These are phyloP conservation scores for Sodiomyces alkalinus DNA, from an alignment of 2,329 filamentous ascomycete genomes.

Conservation along the genomic window DNA sequence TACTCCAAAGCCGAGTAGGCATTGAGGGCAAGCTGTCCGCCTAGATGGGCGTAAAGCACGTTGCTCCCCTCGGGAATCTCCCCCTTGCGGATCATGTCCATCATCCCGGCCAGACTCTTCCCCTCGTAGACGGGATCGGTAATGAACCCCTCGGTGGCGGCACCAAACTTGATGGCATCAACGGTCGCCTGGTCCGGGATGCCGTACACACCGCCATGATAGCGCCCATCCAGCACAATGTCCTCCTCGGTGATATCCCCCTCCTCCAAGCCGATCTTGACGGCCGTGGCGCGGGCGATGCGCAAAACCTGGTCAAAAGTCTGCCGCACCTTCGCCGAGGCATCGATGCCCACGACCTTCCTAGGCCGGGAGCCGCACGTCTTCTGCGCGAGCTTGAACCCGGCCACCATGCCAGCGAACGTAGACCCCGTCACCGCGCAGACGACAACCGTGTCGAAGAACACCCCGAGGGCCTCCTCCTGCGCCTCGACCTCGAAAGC, in stretches of 20 bases:
- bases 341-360: constrained; percentile 21
- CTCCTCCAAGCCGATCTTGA: constrained; percentile 43
- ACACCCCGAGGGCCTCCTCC: constrained; percentile 43
- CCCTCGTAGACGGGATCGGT: constrained; percentile 66
- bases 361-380: constrained; percentile 22
- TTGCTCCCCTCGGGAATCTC: constrained; percentile 45
- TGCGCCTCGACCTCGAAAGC: constrained; percentile 53
- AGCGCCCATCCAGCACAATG: constrained; percentile 46
- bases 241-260: constrained; percentile 46
- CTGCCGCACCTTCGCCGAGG: constrained; percentile 32
- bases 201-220: constrained; percentile 54
- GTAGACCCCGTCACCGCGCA: constrained; percentile 60
- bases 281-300: constrained; percentile 49
- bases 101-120: constrained; percentile 58
- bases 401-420: constrained; percentile 56
- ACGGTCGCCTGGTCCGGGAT: constrained; percentile 50
- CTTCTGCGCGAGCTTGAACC: constrained; percentile 48
- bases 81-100: constrained; percentile 48
- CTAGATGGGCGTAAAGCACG: constrained; percentile 56
- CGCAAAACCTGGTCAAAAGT: constrained; percentile 50
- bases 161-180: constrained; percentile 53
- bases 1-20: constrained; percentile 38
- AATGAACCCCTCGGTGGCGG: constrained; percentile 54
- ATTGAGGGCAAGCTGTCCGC: constrained; percentile 54
- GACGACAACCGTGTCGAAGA: constrained; percentile 53